A percentile compares a stretch with the other conserved stretches of the same genome.
Conservation (phyloP, 75 land plant genomes). For the Pseudotsuga menziesii region DNA sequence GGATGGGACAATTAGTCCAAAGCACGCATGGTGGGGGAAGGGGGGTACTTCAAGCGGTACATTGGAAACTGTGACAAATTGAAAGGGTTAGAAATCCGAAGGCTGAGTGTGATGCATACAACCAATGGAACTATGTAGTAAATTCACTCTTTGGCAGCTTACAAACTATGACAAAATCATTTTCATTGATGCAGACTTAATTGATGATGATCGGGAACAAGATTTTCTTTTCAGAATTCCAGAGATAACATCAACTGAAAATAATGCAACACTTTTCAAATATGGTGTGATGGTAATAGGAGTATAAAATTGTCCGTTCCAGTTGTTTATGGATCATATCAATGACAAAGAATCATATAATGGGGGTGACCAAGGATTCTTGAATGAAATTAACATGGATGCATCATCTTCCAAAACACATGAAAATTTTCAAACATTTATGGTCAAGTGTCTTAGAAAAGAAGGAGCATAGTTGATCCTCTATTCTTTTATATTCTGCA, state of each 20-base stretch:
- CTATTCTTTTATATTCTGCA: constrained; percentile 62
- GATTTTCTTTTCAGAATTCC: constrained; percentile 73
- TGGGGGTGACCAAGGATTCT: constrained; percentile 90
- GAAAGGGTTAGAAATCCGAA: constrained; percentile 75
- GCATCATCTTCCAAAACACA: constrained; percentile 70
- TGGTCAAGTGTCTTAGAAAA: constrained; percentile 57
- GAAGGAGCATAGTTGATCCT: constrained; percentile 42
- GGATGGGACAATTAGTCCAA: constrained; percentile 53
- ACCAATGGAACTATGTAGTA: constrained; percentile 93
- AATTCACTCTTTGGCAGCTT: constrained; percentile 73
- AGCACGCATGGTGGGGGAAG: constrained; percentile 32
- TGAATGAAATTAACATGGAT: constrained; percentile 91
- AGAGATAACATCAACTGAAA: constrained; percentile 64
- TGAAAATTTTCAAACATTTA: constrained; percentile 70
- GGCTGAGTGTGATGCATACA: constrained; percentile 70
- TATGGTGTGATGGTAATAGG: constrained; percentile 77
- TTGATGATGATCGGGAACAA: constrained; percentile 56
- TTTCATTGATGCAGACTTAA: constrained; percentile 65
- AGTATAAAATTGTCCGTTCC: constrained; percentile 74
- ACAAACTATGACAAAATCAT: constrained; percentile 65
- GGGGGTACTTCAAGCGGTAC: constrained; percentile 60
- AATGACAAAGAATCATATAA: constrained; percentile 63
- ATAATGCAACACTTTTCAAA: constrained; percentile 61
- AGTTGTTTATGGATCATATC: constrained; percentile 52
- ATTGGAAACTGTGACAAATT: constrained; percentile 75